A percentile compares a stretch with the other conserved stretches of the same genome.
Evolutionary conservation across 2,329 filamentous ascomycete genomes (phyloP).

Genomic region (Aspergillus hortae): DNA sequence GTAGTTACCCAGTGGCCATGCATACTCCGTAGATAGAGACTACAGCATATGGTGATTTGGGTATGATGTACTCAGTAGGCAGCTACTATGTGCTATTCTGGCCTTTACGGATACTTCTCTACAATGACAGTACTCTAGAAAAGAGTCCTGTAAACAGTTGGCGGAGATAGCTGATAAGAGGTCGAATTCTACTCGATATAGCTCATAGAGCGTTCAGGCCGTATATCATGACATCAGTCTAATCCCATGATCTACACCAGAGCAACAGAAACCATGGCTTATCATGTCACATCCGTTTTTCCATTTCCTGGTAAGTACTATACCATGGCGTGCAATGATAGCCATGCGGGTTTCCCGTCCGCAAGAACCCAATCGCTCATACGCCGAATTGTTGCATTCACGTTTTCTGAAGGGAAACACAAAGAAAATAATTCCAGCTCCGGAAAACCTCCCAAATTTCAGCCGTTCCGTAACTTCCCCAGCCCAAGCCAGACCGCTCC

Average conservation of each 20-base stretch:
- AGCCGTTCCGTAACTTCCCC: constrained; percentile 24
- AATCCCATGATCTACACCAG: constrained; percentile 13
- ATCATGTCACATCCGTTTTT: constrained; percentile 27
- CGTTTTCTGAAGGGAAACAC: constrained; percentile 7
- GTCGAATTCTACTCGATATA: no score
- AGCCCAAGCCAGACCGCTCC: constrained; percentile 28
- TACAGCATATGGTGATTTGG: no score
- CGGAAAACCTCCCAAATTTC: constrained; percentile 22
- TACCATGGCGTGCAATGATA: constrained; percentile 20
- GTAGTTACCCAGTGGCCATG: neutral
- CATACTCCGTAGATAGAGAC: no score
- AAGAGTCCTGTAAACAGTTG: no score
- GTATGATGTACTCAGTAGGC: no score
- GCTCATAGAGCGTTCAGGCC: neutral
- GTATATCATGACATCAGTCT: constrained; percentile 3
- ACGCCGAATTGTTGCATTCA: constrained; percentile 20
- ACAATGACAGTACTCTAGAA: no score
- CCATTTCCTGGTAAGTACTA: constrained; percentile 17
- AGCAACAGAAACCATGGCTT: constrained; percentile 7
- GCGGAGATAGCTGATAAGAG: no score
- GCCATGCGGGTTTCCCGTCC: constrained; percentile 17
- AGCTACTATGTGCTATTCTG: no score
- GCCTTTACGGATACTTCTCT: no score
- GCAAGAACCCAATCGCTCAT: constrained; percentile 21
- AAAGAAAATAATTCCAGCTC: constrained; percentile 7